phyloP scores from a whole-genome alignment of 352 stramenopile genomes.

The Globisporangium lucens region DNA sequence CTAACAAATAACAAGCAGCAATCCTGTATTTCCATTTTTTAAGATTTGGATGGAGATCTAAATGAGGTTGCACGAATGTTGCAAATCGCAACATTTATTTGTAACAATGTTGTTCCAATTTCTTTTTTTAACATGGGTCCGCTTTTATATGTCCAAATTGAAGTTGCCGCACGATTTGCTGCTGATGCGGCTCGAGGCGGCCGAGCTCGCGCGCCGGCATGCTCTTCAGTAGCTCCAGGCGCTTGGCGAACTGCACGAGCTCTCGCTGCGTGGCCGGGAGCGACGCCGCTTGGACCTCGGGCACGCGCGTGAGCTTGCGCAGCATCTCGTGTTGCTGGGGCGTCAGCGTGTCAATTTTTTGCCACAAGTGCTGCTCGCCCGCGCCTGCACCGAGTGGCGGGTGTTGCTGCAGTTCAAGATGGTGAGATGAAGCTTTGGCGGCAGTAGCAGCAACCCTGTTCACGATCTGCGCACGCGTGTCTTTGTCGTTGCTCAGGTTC shows the following conservation, averaged over 20 bases:
- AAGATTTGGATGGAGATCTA: too few species aligned
- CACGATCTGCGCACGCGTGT: not conserved
- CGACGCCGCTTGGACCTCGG: constrained; percentile 32
- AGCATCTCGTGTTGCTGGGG: constrained; percentile 37
- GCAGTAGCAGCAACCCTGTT: not conserved
- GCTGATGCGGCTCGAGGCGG: constrained; percentile 33
- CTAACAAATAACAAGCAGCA: too few species aligned
- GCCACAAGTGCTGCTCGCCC: constrained; percentile 9
- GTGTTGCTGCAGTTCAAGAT: not conserved
- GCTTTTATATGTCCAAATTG: constrained; percentile 13
- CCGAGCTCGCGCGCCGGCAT: constrained; percentile 32
- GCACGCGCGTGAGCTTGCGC: constrained; percentile 33
- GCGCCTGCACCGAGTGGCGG: not conserved
- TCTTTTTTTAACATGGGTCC: too few species aligned
- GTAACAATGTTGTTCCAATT: too few species aligned
- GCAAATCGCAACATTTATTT: too few species aligned
- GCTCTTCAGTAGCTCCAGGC: constrained; percentile 40
- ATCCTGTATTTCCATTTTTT: too few species aligned
- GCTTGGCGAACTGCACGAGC: constrained; percentile 52
- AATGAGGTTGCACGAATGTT: too few species aligned
- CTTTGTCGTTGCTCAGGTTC: not conserved
- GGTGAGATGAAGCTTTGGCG: not conserved
- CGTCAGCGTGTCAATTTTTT: constrained; percentile 23
- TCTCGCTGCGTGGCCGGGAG: constrained; percentile 37
- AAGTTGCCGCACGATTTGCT: constrained; percentile 31